Base-by-base conservation (phyloP, 768 basidiomycete species). In the Tulasnella sp. region DNA sequence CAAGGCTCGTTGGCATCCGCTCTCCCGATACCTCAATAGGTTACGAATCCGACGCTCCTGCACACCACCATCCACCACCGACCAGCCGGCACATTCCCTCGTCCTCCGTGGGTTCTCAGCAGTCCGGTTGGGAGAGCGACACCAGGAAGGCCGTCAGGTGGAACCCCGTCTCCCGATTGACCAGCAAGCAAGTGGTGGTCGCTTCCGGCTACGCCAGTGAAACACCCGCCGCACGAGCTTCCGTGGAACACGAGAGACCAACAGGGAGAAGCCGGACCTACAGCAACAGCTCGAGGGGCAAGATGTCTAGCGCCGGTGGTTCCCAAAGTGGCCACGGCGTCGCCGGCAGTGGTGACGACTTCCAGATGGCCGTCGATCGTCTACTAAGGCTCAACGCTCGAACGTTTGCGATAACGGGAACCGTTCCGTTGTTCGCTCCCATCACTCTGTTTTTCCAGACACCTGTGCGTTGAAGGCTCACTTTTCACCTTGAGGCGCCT, bases 381-480 rank as follows among this genome's bases (percentile, higher is more conserved):
- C 62, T 79, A 16, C 74, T 79, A 5, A 75, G 44, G 42, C 77
- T 79, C 39, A 75, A 62, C 24, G 18, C 44, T 36, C 40, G 52
- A 40, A 36, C 79, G 73, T 79, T 79, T 62, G 72, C 79, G 36
- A 56, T 79, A 46, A 56, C 79, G 31, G 79, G 79, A 21, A 79
- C 75, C 36, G 48, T 79, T 31, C 79, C 79, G 52, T 36, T 79
- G 36, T 62, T 68, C 42, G 74, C 46, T 46, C 79, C 79, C 74
- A 76, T 79, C 36, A 46, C 46, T 42, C 39, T 75, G 42, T 79
- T 75, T 58, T 79, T 79, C 74, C 79, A 79, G 44, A 79, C 79
- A 48, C n/a, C 56, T 76, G 79, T 79, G 42, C 36, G 79, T 75
- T 34, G 38, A 3, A 40, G 24, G 44, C 56, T 77, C 52, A 68